Evolutionary conservation across 805 yeast species (phyloP), one percentile per base, ranked within the genome.

Genomic region (Wickerhamomyces canadensis): DNA sequence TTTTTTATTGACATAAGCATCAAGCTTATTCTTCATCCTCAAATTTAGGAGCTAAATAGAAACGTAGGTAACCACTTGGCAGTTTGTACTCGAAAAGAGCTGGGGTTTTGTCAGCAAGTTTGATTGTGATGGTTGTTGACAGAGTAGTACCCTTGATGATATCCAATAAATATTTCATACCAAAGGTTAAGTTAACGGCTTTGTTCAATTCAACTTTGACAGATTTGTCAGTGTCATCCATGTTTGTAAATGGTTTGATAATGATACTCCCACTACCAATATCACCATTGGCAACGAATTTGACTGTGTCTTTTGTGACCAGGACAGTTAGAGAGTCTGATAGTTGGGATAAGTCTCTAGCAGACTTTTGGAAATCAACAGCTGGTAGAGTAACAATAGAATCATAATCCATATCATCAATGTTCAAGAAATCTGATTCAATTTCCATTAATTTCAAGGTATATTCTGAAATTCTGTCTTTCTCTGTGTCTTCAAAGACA

Each of bases 41-140:
- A 60, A 93, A 87, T 74, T 93, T 91, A 42, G 98, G 98, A 52
- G 98, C 98, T 62, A 93, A 75, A 76, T 85, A 93, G 76, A 84
- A 93, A 61, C 96, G 82, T 61, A 93, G 71, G 65, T 86, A 85
- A 37, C 98, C 98, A 62, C 91, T 84, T 45, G 87, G 80, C 58
- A 93, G 71, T 64, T 82, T 83, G 68, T 82, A 93, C 67, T 91
- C 97, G 57, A 93, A 87, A 61, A 88, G 68, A 29, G 97, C 95
- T 24, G 98, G 98, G 13, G 93, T 80, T 58, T 84, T 87, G 55
- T 84, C 91, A 15, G 95, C 84, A 56, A 93, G 74, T 63, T 86
- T 84, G 47, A 93, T 73, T 28, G 93, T 84, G 43, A 91, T 89
- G 30, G 80, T 70, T 31, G 74, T 65, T 2, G 96, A 74, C 49